Conservation (phyloP, 371 early-diverging fungal species). For the Zychaea mexicana region DNA sequence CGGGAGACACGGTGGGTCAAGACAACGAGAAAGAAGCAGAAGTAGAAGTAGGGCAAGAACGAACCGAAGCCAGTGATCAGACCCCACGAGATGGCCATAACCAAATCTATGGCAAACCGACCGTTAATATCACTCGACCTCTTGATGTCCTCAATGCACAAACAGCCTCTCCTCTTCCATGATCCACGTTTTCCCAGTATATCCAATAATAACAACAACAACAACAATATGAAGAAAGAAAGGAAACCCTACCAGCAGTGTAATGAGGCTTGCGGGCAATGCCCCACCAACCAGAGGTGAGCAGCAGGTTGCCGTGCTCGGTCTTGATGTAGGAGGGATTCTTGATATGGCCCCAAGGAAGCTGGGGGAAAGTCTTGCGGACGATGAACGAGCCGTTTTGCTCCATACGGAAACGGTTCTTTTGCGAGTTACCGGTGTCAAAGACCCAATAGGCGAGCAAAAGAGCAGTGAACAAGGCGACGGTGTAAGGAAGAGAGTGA, state of each 20-base stretch:
- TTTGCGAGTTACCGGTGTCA: constrained; percentile 82
- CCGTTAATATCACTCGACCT: no score
- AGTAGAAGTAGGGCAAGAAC: constrained; percentile 88
- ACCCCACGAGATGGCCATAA: constrained; percentile 84
- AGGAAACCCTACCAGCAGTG: constrained; percentile 52
- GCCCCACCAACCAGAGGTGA: constrained; percentile 90
- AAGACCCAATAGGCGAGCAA: constrained; percentile 55
- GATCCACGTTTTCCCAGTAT: no score
- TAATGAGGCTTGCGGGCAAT: constrained; percentile 86
- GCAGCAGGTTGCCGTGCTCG: constrained; percentile 72
- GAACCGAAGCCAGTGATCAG: constrained; percentile 76
- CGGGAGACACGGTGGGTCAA: constrained; percentile 81
- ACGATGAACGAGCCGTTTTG: constrained; percentile 61
- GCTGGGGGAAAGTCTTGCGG: constrained; percentile 65
- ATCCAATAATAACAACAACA: no score
- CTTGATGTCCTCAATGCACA: background rate
- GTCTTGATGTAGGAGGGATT: constrained; percentile 80
- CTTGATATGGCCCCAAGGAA: constrained; percentile 68
- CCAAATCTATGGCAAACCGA: constrained; percentile 67
- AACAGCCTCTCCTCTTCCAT: background rate
- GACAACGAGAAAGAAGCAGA: constrained; percentile 78
- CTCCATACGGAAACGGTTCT: constrained; percentile 85
- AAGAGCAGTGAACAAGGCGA: constrained; percentile 37
- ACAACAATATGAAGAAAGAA: no score
- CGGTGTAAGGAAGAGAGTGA: constrained; percentile 43